Evolutionary conservation across 352 stramenopile genomes (phyloP), one percentile per base, ranked within the genome.

Genomic region (Phytopythium montanum): DNA sequence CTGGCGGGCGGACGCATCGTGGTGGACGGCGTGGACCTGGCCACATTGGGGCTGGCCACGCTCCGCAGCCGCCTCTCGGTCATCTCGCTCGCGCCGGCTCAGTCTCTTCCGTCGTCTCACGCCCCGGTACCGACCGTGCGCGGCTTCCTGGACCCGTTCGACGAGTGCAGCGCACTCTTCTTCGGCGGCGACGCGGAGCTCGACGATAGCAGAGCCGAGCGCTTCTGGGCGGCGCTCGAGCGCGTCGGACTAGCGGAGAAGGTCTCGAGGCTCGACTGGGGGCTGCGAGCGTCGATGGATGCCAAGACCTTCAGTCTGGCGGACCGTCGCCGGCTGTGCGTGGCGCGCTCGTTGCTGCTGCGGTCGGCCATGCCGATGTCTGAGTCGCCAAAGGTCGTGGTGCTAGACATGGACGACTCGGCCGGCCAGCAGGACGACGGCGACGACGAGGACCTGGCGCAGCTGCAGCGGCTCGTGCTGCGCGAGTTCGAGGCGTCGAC

Each of bases 271-370:
- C 66, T 85, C 59, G 74, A 87, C 44, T 70, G 68, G 57, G 81
- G 64, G 64, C 82, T 96, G 21, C 72, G 81, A 52, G 74, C 75
- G 42, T 59, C 56, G 29, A 79, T 98, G 13, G 79, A 86, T 54
- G 96, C 92, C 52, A 81, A 71, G 36, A 99, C 98, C 73, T 97
- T 97, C 44, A 90, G 66, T 57, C 86, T 97, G 23, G 96, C 95
- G 6, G 92, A 99, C 73, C 77, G 96, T 0, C 96, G 99, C 70
- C 77, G 99, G 26, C 66, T 99, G n/a, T 98, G 95, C 65, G 81
- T 99, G 60, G 98, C 90, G 46, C 81, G 97, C 54, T 96, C 97
- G 16, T 68, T 99, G 57, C 70, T 99, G 8, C 79, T 77, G 6
- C 83, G 98, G 54, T 84, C 95, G n/a, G 68, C 69, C 36, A 59